Evolutionary conservation across 371 early-diverging fungal genomes (phyloP).

Genomic region (Cokeromyces recurvatus): DNA sequence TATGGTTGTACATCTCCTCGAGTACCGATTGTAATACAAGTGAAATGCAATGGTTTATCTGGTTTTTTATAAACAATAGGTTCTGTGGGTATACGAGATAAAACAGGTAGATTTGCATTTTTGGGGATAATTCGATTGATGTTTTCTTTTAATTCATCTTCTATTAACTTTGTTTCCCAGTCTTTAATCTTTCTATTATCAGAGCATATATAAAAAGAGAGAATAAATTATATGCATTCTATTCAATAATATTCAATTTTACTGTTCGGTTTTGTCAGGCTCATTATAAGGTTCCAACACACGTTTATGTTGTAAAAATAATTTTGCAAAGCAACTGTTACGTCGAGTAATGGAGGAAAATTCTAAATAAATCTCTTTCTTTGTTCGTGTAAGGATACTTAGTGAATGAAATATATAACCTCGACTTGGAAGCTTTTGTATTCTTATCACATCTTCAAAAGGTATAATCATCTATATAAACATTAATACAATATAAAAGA

Average conservation of each 20-base stretch:
- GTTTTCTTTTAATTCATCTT: slow-evolving; percentile 16
- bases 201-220: too few relatives aligned
- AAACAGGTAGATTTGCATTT: slow-evolving; percentile 14
- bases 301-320: slow-evolving; percentile 28
- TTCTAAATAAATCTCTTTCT: slow-evolving; percentile 34
- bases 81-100: slow-evolving; percentile 16
- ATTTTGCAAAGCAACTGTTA: slow-evolving; percentile 39
- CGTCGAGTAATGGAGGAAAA: slow-evolving; percentile 37
- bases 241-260: not conserved
- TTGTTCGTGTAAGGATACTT: slow-evolving; percentile 16
- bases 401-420: slow-evolving; percentile 28
- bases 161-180: slow-evolving; percentile 31
- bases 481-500: too few relatives aligned
- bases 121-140: slow-evolving; percentile 4
- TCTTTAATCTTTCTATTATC: slow-evolving; percentile 16
- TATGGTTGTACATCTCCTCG: slow-evolving; percentile 88
- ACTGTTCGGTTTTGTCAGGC: slow-evolving; percentile 17
- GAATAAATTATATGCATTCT: too few relatives aligned
- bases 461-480: slow-evolving; percentile 37
- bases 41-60: slow-evolving; percentile 61
- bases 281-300: slow-evolving; percentile 10
- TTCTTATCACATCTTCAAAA: slow-evolving; percentile 32
- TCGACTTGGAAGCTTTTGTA: slow-evolving; percentile 35
- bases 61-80: slow-evolving; percentile 21
- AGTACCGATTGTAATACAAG: slow-evolving; percentile 80